Conservation (phyloP, 768 basidiomycete species). For the Xerocomellus intermedius region DNA sequence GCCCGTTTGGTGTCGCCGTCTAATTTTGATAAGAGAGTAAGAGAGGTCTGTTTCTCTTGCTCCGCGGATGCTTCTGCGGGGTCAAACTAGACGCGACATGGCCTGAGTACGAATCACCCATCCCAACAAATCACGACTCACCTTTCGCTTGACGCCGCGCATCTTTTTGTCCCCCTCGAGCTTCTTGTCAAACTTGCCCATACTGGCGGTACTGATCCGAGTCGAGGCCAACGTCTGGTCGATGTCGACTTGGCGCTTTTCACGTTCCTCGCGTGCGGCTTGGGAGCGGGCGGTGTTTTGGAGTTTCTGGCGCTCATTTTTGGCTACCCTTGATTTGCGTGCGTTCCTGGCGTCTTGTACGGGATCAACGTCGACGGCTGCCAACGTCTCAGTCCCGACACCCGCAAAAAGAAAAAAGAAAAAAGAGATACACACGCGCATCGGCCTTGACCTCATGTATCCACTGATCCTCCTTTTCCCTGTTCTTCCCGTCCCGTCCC, state of each 20-base stretch:
- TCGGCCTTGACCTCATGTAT: slow-evolving; percentile 85
- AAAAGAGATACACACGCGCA: slow-evolving; percentile 57
- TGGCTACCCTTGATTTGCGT: slow-evolving; percentile 76
- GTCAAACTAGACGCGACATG: slow-evolving; percentile 60
- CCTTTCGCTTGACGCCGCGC: slow-evolving; percentile 91
- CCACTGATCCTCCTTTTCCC: slow-evolving; percentile 84
- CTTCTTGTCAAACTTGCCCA: slow-evolving; percentile 91
- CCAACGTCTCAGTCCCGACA: neutral
- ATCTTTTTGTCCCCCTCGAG: slow-evolving; percentile 91
- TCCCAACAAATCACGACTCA: slow-evolving; percentile 24
- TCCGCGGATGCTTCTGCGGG: slow-evolving; percentile 66
- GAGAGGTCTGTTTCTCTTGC: slow-evolving; percentile 68
- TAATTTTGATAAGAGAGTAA: slow-evolving; percentile 75
- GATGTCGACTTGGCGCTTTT: slow-evolving; percentile 67
- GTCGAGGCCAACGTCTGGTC: slow-evolving; percentile 75
- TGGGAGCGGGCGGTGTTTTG: slow-evolving; percentile 69
- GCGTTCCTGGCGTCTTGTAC: slow-evolving; percentile 69
- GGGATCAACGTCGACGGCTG: slow-evolving; percentile 82
- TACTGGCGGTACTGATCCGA: slow-evolving; percentile 85
- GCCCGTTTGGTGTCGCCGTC: slow-evolving; percentile 64
- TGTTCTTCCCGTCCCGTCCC: slow-evolving; percentile 90
- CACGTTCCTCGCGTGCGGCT: slow-evolving; percentile 34
- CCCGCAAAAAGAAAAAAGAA: neutral
- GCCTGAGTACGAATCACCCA: neutral
- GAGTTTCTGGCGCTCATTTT: slow-evolving; percentile 77